phyloP scores from a whole-genome alignment of 2,329 filamentous ascomycete species.

The Alternaria metachromatica region DNA sequence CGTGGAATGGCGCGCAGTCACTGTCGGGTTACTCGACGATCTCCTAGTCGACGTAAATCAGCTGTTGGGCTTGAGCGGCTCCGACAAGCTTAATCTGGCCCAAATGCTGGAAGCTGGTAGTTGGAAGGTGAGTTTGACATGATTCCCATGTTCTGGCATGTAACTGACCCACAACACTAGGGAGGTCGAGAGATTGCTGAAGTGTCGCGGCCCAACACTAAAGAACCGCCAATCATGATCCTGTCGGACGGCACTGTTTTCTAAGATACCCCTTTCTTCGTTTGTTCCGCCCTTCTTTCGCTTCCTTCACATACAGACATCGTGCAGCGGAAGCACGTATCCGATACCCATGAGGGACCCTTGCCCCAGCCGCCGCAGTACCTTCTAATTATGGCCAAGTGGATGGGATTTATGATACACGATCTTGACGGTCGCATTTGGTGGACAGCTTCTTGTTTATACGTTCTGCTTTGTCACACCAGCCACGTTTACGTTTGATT shows the following conservation, averaged over 20 bases:
- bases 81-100: conserved; percentile 75
- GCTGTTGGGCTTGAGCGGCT: conserved; percentile 70
- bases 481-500: conserved; percentile 7
- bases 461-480: conserved; percentile 16
- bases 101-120: conserved; percentile 95
- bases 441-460: conserved; percentile 29
- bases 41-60: conserved; percentile 73
- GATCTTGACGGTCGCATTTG: conserved; percentile 36
- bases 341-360: conserved; percentile 15
- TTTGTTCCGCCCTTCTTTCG: conserved; percentile 33
- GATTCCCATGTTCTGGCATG: neutral
- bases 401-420: conserved; percentile 30
- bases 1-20: conserved; percentile 79
- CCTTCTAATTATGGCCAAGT: conserved; percentile 25
- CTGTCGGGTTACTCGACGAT: conserved; percentile 76
- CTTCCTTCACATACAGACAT: conserved; percentile 26
- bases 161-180: conserved; percentile 51
- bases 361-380: conserved; percentile 10
- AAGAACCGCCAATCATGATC: conserved; percentile 95
- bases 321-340: conserved; percentile 23
- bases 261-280: conserved; percentile 59
- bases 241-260: conserved; percentile 97
- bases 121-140: conserved; percentile 80
- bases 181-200: conserved; percentile 95
- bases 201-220: conserved; percentile 93